Evolutionary conservation across 768 basidiomycete genomes (phyloP), one percentile per base, ranked within the genome.

Genomic region (Epithele typhae): DNA sequence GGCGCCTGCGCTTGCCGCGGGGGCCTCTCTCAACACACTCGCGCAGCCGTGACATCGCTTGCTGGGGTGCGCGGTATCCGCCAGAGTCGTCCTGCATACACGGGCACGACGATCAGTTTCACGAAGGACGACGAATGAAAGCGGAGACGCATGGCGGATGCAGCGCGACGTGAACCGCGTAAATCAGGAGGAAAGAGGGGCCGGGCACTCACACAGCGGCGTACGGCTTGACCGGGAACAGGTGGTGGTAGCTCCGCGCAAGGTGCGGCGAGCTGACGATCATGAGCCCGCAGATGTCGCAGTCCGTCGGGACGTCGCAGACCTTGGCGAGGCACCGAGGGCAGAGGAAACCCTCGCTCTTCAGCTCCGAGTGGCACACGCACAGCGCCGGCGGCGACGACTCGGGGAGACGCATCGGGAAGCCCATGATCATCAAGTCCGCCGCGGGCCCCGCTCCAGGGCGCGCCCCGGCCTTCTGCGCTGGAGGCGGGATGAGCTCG

Each of bases 341-440:
- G 64, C 96, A 99, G 15, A 95, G 74, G 67, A 94, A 99, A 3
- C 95, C 96, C 51, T 90, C 87, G 63, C 84, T 85, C 66, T 89
- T 92, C 66, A 99, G 73, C 55, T 91, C 81, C 12, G 89, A 89
- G 64, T 99, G 96, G 61, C 96, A 99, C 6, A 83, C 90, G 59
- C 96, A 99, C 17, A 98, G 72, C 44, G 86, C 85, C 7, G 84
- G 84, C 25, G 84, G 83, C 3, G 85, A 87, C 9, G 81, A 81
- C 55, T 89, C 86, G 0, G 94, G 90, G 5, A 96, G 73, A 15
- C 93, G 82, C 14, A 88, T 92, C 1, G 96, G 96, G 67, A 99
- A 99, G 8, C 96, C 96, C 92, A 99, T 98, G 78, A 96, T 88
- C 88, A 99, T 96, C 43, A 99, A 72, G 68, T 98, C 95, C 0